Evolutionary conservation across 441 rosid genomes (phyloP).

Genomic region (Mallotus japonicus): DNA sequence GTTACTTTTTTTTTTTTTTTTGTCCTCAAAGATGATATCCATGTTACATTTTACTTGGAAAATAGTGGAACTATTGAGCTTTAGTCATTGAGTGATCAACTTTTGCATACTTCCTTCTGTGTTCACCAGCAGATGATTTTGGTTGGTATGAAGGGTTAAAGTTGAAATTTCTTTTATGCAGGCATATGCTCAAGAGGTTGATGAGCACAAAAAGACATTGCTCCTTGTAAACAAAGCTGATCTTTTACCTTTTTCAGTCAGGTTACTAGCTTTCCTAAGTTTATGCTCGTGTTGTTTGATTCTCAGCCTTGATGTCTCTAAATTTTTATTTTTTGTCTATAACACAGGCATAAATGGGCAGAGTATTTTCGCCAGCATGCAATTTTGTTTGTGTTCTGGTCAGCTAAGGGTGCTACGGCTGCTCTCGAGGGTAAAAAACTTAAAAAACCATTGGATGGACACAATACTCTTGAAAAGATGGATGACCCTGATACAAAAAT

Average conservation of each 20-base stretch:
- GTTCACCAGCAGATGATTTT: background rate
- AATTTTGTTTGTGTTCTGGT: slow-evolving; percentile 81
- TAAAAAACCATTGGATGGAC: slow-evolving; percentile 33
- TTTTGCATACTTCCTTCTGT: background rate
- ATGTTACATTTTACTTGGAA: background rate
- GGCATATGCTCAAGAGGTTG: slow-evolving; percentile 78
- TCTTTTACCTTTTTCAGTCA: slow-evolving; percentile 70
- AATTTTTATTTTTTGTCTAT: slow-evolving; percentile 10
- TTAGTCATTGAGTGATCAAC: background rate
- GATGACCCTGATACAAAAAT: slow-evolving; percentile 60
- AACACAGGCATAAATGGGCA: slow-evolving; percentile 81
- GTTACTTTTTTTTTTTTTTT: no score
- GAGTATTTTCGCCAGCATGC: slow-evolving; percentile 50
- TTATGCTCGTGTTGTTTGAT: background rate
- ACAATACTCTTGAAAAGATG: slow-evolving; percentile 27
- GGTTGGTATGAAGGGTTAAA: background rate
- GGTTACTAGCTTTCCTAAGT: slow-evolving; percentile 36
- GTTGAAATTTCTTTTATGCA: slow-evolving; percentile 23
- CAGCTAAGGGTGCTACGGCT: slow-evolving; percentile 90
- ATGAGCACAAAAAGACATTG: slow-evolving; percentile 71
- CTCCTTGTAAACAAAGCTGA: slow-evolving; percentile 94
- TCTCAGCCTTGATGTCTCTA: slow-evolving; percentile 6
- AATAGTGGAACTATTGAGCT: background rate
- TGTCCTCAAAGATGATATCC: no score
- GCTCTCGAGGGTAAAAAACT: slow-evolving; percentile 63